These are phyloP conservation scores for Solanum gracilifrons DNA, from an alignment of 257 asterid species.

Conservation along the genomic window DNA sequence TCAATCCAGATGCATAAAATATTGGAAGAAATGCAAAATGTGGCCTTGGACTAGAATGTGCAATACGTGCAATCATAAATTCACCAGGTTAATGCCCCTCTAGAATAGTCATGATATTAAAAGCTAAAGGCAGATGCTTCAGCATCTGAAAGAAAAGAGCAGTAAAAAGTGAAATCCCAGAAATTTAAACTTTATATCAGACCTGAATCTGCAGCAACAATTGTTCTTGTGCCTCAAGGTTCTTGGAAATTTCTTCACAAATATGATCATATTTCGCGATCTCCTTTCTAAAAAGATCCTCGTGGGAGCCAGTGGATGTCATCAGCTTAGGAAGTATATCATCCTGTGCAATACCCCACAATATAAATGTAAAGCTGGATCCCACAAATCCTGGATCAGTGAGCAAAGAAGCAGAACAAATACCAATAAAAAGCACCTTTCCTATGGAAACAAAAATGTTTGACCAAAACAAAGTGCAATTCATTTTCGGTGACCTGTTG, in stretches of 20 bases:
- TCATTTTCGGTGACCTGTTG: not conserved
- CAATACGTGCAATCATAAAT: not conserved
- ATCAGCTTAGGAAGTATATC: conserved; percentile 91
- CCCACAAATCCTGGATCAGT: not conserved
- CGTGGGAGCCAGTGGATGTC: conserved; percentile 80
- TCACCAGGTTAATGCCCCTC: not conserved
- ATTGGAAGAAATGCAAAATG: not conserved
- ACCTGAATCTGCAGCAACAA: conserved; percentile 88
- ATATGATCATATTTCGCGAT: conserved; percentile 74
- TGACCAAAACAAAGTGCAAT: not conserved
- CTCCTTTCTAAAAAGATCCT: conserved; percentile 93
- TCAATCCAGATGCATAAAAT: not conserved
- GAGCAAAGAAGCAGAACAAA: not conserved
- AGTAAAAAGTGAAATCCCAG: not conserved
- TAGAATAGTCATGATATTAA: not conserved
- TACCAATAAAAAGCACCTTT: not conserved
- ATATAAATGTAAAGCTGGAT: not conserved
- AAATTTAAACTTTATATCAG: not conserved
- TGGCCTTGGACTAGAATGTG: not conserved
- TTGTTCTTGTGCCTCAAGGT: conserved; percentile 76
- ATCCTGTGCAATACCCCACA: conserved; percentile 48
- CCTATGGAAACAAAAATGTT: not conserved
- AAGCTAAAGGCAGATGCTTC: not conserved
- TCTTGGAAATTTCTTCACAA: conserved; percentile 72
- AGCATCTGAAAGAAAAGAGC: not conserved